These are phyloP conservation scores for Hypoxylon lenormandii DNA, from an alignment of 495 filamentous ascomycete species.

Conservation along the genomic window DNA sequence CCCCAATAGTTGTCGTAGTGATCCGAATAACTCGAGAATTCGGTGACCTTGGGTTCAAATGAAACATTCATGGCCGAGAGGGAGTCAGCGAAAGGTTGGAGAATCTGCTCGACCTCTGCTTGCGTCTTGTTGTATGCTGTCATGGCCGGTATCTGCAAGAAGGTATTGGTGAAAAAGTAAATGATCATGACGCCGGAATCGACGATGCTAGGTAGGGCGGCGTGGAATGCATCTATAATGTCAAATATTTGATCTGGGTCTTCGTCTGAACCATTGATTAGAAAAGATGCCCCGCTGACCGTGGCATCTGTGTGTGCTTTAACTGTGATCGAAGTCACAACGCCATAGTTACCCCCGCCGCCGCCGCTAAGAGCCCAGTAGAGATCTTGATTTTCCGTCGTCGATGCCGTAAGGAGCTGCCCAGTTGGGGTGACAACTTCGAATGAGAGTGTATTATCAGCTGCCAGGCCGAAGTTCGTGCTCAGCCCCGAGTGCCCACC, in stretches of 20 bases:
- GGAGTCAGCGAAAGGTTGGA: constrained; percentile 46
- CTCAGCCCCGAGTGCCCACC: constrained; percentile 63
- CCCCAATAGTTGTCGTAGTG: constrained; percentile 58
- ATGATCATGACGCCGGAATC: constrained; percentile 67
- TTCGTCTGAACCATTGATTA: constrained; percentile 38
- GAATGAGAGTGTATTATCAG: constrained; percentile 61
- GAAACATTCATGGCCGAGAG: constrained; percentile 41
- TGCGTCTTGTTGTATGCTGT: constrained; percentile 52
- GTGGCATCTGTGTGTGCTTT: constrained; percentile 52
- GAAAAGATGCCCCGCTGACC: constrained; percentile 43
- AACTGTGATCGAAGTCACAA: constrained; percentile 63
- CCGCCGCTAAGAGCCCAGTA: constrained; percentile 74
- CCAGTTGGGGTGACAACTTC: constrained; percentile 66
- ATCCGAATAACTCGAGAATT: constrained; percentile 60
- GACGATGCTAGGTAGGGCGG: constrained; percentile 57
- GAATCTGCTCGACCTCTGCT: constrained; percentile 47
- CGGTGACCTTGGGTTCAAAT: constrained; percentile 42
- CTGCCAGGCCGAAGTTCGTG: constrained; percentile 59
- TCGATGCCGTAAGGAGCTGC: constrained; percentile 60
- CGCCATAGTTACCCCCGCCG: constrained; percentile 66
- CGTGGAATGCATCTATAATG: constrained; percentile 57
- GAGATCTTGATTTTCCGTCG: constrained; percentile 63
- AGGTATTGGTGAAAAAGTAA: constrained; percentile 60
- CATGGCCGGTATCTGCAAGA: constrained; percentile 58
- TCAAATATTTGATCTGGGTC: constrained; percentile 55